These are phyloP conservation scores for Paramecium tetraurelia DNA, from an alignment of 73 alveolate genomes.

Conservation along the genomic window DNA sequence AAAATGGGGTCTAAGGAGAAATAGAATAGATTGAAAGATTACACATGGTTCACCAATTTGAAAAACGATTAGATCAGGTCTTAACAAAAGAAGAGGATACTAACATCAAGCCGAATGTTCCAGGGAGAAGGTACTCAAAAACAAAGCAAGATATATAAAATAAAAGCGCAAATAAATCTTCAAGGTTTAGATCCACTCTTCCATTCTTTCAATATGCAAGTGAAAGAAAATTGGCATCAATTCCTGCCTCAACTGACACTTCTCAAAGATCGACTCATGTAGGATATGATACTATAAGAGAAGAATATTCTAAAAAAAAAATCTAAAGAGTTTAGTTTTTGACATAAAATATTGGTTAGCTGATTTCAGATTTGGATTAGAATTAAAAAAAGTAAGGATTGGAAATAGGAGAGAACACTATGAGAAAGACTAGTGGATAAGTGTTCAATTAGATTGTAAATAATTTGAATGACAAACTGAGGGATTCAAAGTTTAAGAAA, in stretches of 20 bases:
- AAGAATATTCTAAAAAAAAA: background rate
- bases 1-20: background rate
- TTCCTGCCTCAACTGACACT: slow-evolving; percentile 15
- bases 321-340: background rate
- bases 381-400: background rate
- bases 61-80: background rate
- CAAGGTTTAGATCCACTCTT: background rate
- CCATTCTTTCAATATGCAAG: slow-evolving; percentile 36
- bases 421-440: slow-evolving; percentile 12
- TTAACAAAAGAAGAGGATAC: background rate
- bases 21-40: slow-evolving; percentile 24
- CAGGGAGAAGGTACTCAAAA: slow-evolving; percentile 28
- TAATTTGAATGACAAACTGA: background rate
- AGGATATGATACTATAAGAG: background rate
- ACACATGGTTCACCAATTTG: slow-evolving; percentile 33
- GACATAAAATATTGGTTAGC: background rate
- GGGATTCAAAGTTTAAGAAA: background rate
- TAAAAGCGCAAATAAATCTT: background rate
- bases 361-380: background rate
- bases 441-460: background rate
- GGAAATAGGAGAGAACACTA: background rate
- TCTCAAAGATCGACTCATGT: slow-evolving; percentile 11
- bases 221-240: slow-evolving; percentile 19
- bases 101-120: background rate
- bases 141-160: background rate